These are phyloP conservation scores for Botrytis elliptica DNA, from an alignment of 2,329 filamentous ascomycete species.

Conservation along the genomic window DNA sequence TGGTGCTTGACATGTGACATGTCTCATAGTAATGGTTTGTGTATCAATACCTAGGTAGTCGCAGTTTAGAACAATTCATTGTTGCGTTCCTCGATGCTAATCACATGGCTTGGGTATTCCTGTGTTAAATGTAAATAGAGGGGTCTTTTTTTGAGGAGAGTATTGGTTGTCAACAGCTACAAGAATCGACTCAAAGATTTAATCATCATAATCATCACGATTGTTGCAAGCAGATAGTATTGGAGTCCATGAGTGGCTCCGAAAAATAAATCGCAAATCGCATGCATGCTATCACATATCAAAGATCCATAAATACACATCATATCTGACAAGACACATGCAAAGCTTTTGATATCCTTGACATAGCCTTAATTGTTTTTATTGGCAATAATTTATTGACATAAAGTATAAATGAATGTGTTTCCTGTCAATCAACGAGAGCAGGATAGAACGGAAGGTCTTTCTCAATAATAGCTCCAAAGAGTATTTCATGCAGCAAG, in stretches of 20 bases:
- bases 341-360: background rate
- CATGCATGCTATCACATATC: background rate
- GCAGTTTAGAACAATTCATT: background rate
- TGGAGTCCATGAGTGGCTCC: background rate
- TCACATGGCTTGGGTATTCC: background rate
- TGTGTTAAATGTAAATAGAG: background rate
- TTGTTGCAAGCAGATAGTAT: background rate
- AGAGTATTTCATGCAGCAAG: conserved; percentile 22
- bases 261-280: background rate
- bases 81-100: background rate
- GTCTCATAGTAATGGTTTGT: background rate
- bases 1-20: too few relatives aligned
- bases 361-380: background rate
- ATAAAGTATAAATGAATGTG: background rate
- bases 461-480: background rate
- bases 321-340: background rate
- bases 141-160: background rate
- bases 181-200: background rate
- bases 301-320: background rate
- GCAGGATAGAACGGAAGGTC: background rate
- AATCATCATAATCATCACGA: background rate
- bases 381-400: background rate
- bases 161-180: background rate
- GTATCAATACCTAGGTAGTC: background rate
- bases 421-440: background rate